A percentile compares a stretch with the other conserved stretches of the same genome.
These are phyloP conservation scores for Kalmanozyma brasiliensis DNA, from an alignment of 1,284 basidiomycete genomes.

Conservation along the genomic window DNA sequence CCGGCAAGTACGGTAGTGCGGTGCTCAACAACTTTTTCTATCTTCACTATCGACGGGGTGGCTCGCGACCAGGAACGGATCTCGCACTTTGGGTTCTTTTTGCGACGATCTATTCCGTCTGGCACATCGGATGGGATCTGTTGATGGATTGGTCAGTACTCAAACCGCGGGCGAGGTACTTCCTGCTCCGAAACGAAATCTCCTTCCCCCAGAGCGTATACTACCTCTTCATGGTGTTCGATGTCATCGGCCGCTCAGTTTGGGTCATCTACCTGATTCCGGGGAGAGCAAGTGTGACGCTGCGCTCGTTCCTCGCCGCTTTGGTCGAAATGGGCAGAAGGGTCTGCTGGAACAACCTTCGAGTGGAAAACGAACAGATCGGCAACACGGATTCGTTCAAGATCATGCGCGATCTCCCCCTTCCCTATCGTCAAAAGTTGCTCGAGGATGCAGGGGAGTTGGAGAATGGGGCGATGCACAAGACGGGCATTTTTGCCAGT, in stretches of 20 bases:
- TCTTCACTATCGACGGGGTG: slow-evolving; percentile 62
- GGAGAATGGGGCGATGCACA: slow-evolving; percentile 6
- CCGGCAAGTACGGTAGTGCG: slow-evolving; percentile 68
- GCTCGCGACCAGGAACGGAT: slow-evolving; percentile 24
- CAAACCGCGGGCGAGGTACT: slow-evolving; percentile 73
- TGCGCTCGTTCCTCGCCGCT: slow-evolving; percentile 78
- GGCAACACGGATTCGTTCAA: slow-evolving; percentile 62
- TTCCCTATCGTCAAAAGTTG: slow-evolving; percentile 50
- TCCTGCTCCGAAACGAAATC: slow-evolving; percentile 80
- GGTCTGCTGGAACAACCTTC: slow-evolving; percentile 88
- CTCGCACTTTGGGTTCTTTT: slow-evolving; percentile 70
- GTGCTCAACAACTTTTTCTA: slow-evolving; percentile 64
- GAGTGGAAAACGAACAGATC: slow-evolving; percentile 86
- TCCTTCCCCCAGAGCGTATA: slow-evolving; percentile 68
- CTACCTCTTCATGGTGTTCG: slow-evolving; percentile 72
- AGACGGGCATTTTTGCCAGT: slow-evolving; percentile 26
- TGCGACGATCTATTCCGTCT: slow-evolving; percentile 76
- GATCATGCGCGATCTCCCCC: slow-evolving; percentile 56
- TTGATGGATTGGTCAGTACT: slow-evolving; percentile 75
- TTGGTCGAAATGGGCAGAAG: slow-evolving; percentile 82
- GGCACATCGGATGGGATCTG: slow-evolving; percentile 81
- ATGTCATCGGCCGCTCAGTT: slow-evolving; percentile 80
- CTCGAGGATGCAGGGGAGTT: slow-evolving; percentile 1
- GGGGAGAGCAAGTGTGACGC: slow-evolving; percentile 71
- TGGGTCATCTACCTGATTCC: slow-evolving; percentile 83